Evolutionary conservation across 768 basidiomycete genomes (phyloP).

Genomic region (Termitomyces sp.): DNA sequence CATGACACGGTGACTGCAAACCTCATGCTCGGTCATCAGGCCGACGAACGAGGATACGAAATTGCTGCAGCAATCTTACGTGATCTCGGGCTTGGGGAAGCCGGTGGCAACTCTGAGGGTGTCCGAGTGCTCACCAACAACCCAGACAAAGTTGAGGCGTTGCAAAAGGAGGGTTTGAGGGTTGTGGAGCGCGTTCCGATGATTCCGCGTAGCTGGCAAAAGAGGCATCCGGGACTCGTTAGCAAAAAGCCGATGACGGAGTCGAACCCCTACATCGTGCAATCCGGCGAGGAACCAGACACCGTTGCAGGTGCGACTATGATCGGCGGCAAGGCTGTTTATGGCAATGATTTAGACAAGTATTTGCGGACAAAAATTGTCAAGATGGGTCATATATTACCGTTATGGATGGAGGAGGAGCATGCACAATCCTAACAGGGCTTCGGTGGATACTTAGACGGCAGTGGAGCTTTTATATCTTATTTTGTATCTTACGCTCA

Average conservation of each 20-base stretch:
- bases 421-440: constrained; percentile 15
- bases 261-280: constrained; percentile 13
- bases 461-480: neutral
- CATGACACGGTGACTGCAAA: constrained; percentile 99
- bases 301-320: constrained; percentile 64
- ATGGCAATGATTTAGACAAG: constrained; percentile 86
- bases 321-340: constrained; percentile 70
- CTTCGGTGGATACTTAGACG: neutral
- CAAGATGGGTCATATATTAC: constrained; percentile 93
- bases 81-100: constrained; percentile 73
- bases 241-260: constrained; percentile 15
- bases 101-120: constrained; percentile 31
- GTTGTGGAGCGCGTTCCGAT: constrained; percentile 87
- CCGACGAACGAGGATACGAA: constrained; percentile 92
- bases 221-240: constrained; percentile 28
- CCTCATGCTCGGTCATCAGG: constrained; percentile 87
- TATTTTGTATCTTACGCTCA: constrained; percentile 3
- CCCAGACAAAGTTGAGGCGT: constrained; percentile 90
- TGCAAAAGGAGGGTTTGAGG: constrained; percentile 76
- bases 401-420: constrained; percentile 42
- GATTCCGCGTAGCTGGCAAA: constrained; percentile 88
- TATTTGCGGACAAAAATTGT: constrained; percentile 95
- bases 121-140: constrained; percentile 93
- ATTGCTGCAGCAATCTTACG: constrained; percentile 86
- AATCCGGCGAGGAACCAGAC: constrained; percentile 27